These are phyloP conservation scores for Chrysoporthe deuterocubensis DNA, from an alignment of 2,329 filamentous ascomycete species.

Conservation along the genomic window DNA sequence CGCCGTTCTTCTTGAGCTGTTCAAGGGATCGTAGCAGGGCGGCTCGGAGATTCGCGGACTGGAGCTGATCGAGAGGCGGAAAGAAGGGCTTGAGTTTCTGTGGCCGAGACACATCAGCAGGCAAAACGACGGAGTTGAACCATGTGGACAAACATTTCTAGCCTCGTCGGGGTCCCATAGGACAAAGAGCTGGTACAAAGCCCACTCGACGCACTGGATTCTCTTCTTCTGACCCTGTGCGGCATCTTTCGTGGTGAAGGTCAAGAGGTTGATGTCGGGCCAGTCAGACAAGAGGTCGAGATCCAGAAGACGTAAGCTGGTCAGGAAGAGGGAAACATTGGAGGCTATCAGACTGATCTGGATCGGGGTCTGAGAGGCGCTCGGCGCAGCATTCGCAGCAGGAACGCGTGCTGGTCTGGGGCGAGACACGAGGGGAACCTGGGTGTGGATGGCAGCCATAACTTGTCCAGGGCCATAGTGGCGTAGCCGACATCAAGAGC, in stretches of 20 bases:
- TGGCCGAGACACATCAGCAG: slow-evolving; percentile 11
- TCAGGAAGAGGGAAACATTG: slow-evolving; percentile 72
- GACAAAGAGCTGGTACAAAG: slow-evolving; percentile 82
- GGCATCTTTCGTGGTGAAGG: slow-evolving; percentile 69
- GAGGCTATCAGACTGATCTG: slow-evolving; percentile 42
- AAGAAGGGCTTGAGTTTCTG: slow-evolving; percentile 91
- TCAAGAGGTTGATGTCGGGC: slow-evolving; percentile 73
- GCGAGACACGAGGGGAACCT: slow-evolving; percentile 20
- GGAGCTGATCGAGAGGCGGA: slow-evolving; percentile 84
- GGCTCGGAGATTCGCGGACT: slow-evolving; percentile 87
- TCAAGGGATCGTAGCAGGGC: slow-evolving; percentile 82
- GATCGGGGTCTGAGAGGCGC: slow-evolving; percentile 2
- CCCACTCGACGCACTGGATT: slow-evolving; percentile 85
- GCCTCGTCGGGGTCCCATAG: slow-evolving; percentile 82
- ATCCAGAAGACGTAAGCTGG: slow-evolving; percentile 81
- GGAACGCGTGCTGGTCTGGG: slow-evolving; percentile 23
- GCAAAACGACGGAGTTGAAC: neutral
- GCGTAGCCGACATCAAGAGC: neutral
- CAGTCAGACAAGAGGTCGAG: slow-evolving; percentile 78
- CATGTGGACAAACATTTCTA: slow-evolving; percentile 60
- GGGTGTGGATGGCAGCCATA: slow-evolving; percentile 19
- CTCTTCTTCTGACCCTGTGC: slow-evolving; percentile 80
- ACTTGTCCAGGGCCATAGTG: neutral
- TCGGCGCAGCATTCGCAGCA: slow-evolving; percentile 8
- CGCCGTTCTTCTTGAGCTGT: slow-evolving; percentile 84